These are phyloP conservation scores for Tieghemostelium lacteum DNA, from an alignment of 78 protist species.

Conservation along the genomic window DNA sequence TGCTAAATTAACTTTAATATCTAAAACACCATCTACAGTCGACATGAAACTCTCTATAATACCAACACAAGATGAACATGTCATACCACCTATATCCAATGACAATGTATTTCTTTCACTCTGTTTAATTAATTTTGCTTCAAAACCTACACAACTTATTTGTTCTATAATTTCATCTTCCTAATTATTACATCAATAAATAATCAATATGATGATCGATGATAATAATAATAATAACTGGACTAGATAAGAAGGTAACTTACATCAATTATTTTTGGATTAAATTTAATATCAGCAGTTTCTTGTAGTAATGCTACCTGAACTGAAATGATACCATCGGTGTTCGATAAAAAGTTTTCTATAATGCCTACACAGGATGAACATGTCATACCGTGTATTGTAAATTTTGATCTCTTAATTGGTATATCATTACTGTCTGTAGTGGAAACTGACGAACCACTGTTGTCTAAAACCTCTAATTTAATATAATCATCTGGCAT, in stretches of 20 bases:
- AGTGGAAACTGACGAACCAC: neutral
- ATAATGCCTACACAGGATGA: slow-evolving; percentile 71
- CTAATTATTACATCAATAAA: neutral
- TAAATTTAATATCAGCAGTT: slow-evolving; percentile 56
- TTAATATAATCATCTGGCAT: neutral
- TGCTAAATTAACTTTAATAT: slow-evolving; percentile 64
- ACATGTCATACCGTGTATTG: slow-evolving; percentile 69
- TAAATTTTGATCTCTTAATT: slow-evolving; percentile 18
- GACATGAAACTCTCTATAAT: slow-evolving; percentile 54
- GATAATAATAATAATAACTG: too few species aligned
- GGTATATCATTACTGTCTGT: neutral
- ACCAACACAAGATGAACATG: slow-evolving; percentile 84
- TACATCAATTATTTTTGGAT: slow-evolving; percentile 43
- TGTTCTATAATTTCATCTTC: slow-evolving; percentile 55
- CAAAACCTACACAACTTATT: slow-evolving; percentile 46
- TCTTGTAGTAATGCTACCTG: slow-evolving; percentile 70
- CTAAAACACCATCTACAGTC: slow-evolving; percentile 28
- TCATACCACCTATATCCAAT: slow-evolving; percentile 81
- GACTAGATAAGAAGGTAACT: too few species aligned
- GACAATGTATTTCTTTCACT: slow-evolving; percentile 45
- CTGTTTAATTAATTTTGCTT: slow-evolving; percentile 53
- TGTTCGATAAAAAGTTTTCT: slow-evolving; percentile 17
- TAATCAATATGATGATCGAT: neutral
- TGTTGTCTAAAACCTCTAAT: neutral
- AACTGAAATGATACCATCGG: slow-evolving; percentile 49